Base-by-base conservation (phyloP, 1,284 basidiomycete species). In the Stygiomarasmius scandens region DNA sequence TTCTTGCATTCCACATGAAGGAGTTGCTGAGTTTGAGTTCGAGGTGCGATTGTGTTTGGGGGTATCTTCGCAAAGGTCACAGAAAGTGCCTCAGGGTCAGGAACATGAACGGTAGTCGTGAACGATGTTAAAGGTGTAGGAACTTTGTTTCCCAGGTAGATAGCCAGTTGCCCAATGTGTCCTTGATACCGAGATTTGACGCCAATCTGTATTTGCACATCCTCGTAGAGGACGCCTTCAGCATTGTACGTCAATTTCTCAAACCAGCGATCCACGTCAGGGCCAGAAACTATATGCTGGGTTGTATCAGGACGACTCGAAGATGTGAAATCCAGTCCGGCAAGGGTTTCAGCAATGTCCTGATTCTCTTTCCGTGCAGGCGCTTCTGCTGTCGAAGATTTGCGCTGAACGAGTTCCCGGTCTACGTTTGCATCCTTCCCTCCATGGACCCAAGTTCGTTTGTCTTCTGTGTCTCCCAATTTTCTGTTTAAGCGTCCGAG, bases 81-180 rank as follows among this genome's bases (percentile, higher is more conserved):
- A 4, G 85, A 83, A 38, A 99, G 75, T 0, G 91, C 87, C 8
- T 90, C 86, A 1, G 89, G 74, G 59, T 96, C 86, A 49, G 81
- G 79, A 56, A 87, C 83, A 62, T 93, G 85, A 58, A 98, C 78
- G 1, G 87, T 87, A 3, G 94, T 89, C 1, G 93, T 95, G 74
- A 99, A 93, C 11, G 94, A 93, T 9, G 89, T 91, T 66, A 99
- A 84, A 20, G 93, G 84, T 2, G 88, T 86, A 14, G 90, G 84
- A 52, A 96, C 81, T 74, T 99, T 99, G 82, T 99, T 99, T 64
- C 96, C 96, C 65, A 99, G 86, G 76, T 96, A 99, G 27, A 99
- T 79, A 20, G 95, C 93, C 45, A 99, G 72, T 63, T 96, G 92
- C 14, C 96, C 96, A 36, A 94, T 83, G 65, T 95, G 88, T 12